Evolutionary conservation across 441 rosid genomes (phyloP), one percentile per base, ranked within the genome.

Genomic region (Erodium chrysanthum): DNA sequence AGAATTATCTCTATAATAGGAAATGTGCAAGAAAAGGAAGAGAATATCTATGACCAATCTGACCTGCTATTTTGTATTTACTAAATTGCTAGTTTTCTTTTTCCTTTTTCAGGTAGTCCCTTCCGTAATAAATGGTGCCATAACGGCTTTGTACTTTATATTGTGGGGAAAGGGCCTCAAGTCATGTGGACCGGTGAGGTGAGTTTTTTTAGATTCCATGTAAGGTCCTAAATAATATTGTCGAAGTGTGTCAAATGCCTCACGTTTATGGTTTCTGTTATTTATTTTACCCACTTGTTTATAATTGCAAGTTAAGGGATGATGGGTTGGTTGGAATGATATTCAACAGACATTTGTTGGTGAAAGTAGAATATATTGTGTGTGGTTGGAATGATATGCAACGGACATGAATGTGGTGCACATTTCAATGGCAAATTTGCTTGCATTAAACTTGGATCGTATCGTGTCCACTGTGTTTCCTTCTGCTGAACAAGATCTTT

Each of bases 101-200:
- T 54, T 71, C 68, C 20, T 76, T 73, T 67, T 75, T 73, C 89
- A 93, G 98, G 87, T 89, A 44, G 89, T 89, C 68, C 98, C 96
- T 48, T 93, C 97, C 42, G 79, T 91, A 72, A 89, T 93, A 66
- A 93, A 91, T 64, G 98, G 98, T 64, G 86, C 80, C 68, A 86
- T 93, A 80, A 91, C 96, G 46, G 96, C 96, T 78, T 72, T 89
- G 15, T 93, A 89, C 86, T 93, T 91, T 81, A 77, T 89, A 78
- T 78, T 91, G 78, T 93, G 97, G 97, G 96, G 90, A 76, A 93
- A 84, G 77, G 98, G 97, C 35, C 83, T 91, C 68, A 85, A 83
- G 79, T 84, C 85, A 35, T 93, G 98, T 78, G 97, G 98, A 76
- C 98, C 98, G 5, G 78, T 84, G 29, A 89, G 98, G 98, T 93